Evolutionary conservation across 345 rosid species (phyloP).

Genomic region (Erodium maritimum): DNA sequence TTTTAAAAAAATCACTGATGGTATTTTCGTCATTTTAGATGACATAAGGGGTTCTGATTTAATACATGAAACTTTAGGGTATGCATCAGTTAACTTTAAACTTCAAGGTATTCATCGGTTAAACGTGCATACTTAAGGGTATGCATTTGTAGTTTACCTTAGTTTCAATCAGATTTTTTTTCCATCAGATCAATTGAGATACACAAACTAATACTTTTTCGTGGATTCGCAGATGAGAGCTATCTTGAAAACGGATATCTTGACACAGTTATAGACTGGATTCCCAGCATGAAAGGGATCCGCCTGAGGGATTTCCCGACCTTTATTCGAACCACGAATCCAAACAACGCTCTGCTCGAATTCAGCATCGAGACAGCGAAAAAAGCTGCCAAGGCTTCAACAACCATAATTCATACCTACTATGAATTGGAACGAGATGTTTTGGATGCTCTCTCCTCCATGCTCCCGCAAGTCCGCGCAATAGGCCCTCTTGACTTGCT

Average conservation of each 20-base stretch:
- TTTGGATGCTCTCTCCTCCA: constrained; percentile 15
- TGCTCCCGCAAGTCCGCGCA: constrained; percentile 13
- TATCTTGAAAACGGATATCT: constrained; percentile 19
- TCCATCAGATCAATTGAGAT: too few species aligned
- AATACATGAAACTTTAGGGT: too few species aligned
- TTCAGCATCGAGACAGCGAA: constrained; percentile 6
- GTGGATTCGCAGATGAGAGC: constrained; percentile 27
- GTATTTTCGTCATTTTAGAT: too few species aligned
- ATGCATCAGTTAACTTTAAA: too few species aligned
- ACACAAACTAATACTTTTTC: background rate
- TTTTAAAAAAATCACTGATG: too few species aligned
- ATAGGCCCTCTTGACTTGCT: constrained; percentile 31
- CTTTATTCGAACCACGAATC: constrained; percentile 18
- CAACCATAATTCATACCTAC: constrained; percentile 30
- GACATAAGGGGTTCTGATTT: too few species aligned
- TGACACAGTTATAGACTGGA: constrained; percentile 24
- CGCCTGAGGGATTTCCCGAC: too few species aligned
- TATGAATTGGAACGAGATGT: constrained; percentile 24
- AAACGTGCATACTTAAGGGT: too few species aligned
- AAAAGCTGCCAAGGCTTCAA: constrained; percentile 16
- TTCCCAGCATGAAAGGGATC: constrained; percentile 26
- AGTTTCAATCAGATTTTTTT: too few species aligned
- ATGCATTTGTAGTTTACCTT: too few species aligned
- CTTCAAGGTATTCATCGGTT: too few species aligned
- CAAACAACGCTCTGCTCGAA: constrained; percentile 20